Evolutionary conservation across 805 yeast genomes (phyloP).

Genomic region (Lachancea waltii): DNA sequence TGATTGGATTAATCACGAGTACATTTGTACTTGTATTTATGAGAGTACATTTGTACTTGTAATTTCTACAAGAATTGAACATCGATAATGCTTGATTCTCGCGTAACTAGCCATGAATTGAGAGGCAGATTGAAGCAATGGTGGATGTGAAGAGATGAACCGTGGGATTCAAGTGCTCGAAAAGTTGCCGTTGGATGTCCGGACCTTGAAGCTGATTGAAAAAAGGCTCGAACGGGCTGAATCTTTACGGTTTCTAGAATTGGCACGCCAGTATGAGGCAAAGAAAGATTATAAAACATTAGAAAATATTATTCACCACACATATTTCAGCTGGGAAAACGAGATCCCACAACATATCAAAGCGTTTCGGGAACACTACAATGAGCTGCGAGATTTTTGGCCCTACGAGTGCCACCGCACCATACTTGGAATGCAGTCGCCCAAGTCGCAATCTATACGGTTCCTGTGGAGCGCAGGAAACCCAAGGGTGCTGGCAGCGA

Average conservation of each 20-base stretch:
- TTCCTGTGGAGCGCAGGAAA: conserved; percentile 15
- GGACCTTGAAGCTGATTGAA: conserved; percentile 9
- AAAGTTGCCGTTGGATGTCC: conserved; percentile 11
- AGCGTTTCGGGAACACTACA: conserved; percentile 11
- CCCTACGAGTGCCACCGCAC: conserved; percentile 19
- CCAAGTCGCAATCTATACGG: conserved; percentile 13
- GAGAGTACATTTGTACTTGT: no score
- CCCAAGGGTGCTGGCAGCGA: conserved; percentile 8
- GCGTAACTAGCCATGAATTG: no score
- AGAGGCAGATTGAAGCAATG: background rate
- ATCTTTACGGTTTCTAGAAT: background rate
- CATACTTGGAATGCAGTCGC: conserved; percentile 13
- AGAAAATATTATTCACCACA: conserved; percentile 15
- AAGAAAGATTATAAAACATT: conserved; percentile 9
- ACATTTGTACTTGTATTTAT: no score
- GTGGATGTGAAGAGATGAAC: background rate
- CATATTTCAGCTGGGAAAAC: conserved; percentile 16
- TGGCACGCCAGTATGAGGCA: conserved; percentile 1
- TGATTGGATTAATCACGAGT: no score
- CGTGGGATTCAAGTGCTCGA: background rate
- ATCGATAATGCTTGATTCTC: no score
- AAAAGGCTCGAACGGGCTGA: background rate
- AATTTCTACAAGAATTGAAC: no score
- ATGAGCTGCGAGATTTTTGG: conserved; percentile 16
- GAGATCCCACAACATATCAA: conserved; percentile 14